These are phyloP conservation scores for Russula earlei DNA, from an alignment of 768 basidiomycete species.

Conservation along the genomic window DNA sequence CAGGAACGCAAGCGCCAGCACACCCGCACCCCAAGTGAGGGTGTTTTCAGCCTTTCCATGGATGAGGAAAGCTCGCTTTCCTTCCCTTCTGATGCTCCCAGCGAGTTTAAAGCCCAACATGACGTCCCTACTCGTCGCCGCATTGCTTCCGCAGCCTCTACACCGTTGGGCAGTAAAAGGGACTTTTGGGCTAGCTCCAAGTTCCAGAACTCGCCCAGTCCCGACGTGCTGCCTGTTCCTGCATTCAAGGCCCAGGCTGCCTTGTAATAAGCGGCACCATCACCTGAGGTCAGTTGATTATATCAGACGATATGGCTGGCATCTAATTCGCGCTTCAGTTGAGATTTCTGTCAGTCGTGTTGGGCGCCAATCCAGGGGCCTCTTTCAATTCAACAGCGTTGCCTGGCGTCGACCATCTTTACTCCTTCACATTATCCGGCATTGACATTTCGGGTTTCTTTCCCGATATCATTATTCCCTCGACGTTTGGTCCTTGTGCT, in stretches of 20 bases:
- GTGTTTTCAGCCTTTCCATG: constrained; percentile 65
- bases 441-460: constrained; percentile 19
- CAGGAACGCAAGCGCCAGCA: constrained; percentile 34
- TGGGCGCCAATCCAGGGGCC: constrained; percentile 31
- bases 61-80: constrained; percentile 47
- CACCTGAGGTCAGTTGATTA: background rate
- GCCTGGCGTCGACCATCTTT: constrained; percentile 27
- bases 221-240: constrained; percentile 69
- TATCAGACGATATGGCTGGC: background rate
- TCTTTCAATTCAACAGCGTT: constrained; percentile 24
- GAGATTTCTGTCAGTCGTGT: constrained; percentile 31
- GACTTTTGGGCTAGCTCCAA: constrained; percentile 66
- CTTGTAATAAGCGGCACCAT: constrained; percentile 9
- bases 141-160: constrained; percentile 12
- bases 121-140: constrained; percentile 21
- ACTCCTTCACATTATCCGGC: constrained; percentile 22
- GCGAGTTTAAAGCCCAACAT: constrained; percentile 30
- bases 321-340: constrained; percentile 10
- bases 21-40: constrained; percentile 58
- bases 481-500: constrained; percentile 31
- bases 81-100: constrained; percentile 32
- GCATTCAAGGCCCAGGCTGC: constrained; percentile 34
- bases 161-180: constrained; percentile 7
- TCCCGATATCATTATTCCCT: constrained; percentile 35
- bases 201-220: constrained; percentile 83